Percentiles rank a stretch among this genome's conserved stretches.
These are phyloP conservation scores for Thermoascus crustaceus DNA, from an alignment of 2,329 filamentous ascomycete species.

Conservation along the genomic window DNA sequence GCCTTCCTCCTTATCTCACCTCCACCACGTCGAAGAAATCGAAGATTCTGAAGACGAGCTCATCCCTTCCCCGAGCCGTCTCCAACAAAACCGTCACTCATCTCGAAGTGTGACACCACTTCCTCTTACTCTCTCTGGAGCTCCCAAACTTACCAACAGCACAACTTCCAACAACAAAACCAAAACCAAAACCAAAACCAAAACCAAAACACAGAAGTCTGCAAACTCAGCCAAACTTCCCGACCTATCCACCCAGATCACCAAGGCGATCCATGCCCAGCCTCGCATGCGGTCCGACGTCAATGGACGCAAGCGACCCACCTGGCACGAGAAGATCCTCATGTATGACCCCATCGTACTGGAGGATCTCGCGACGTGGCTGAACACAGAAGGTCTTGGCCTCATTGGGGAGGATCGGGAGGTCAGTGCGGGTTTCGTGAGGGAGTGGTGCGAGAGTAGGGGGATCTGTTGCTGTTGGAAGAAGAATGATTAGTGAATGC, in stretches of 20 bases:
- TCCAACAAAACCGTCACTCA: slow-evolving; percentile 10
- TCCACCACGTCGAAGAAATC: slow-evolving; percentile 26
- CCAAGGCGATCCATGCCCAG: slow-evolving; percentile 39
- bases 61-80: slow-evolving; percentile 20
- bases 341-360: slow-evolving; percentile 86
- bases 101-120: slow-evolving; percentile 2
- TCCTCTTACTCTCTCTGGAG: slow-evolving; percentile 8
- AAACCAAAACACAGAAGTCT: neutral
- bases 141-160: slow-evolving; percentile 4
- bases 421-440: slow-evolving; percentile 58
- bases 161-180: too few relatives aligned
- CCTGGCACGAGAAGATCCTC: slow-evolving; percentile 88
- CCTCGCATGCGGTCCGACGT: slow-evolving; percentile 24
- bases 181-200: too few relatives aligned
- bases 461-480: slow-evolving; percentile 75
- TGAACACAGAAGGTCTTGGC: slow-evolving; percentile 64
- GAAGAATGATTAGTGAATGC: slow-evolving; percentile 22
- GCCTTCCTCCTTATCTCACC: slow-evolving; percentile 3
- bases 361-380: slow-evolving; percentile 75
- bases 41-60: slow-evolving; percentile 30
- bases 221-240: slow-evolving; percentile 17
- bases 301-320: slow-evolving; percentile 40
- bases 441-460: slow-evolving; percentile 82
- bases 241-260: slow-evolving; percentile 41
- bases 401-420: slow-evolving; percentile 58